Percentiles rank a stretch among this genome's conserved stretches.
Conservation (phyloP, 768 basidiomycete genomes). For the Boletus rubroflammeus region DNA sequence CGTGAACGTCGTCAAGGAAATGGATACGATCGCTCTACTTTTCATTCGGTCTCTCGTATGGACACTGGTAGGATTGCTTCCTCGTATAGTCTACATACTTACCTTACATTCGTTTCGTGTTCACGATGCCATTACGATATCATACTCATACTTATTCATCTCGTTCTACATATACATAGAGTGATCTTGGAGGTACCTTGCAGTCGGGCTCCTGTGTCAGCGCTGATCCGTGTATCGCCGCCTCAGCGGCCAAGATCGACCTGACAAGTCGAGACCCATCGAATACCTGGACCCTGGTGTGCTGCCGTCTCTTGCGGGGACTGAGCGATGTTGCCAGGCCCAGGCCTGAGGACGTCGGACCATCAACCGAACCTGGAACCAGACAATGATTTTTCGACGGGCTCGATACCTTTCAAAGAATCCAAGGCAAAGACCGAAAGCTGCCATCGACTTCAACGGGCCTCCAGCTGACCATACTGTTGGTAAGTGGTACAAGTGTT, state of each 20-base stretch:
- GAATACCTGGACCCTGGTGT: not conserved
- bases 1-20: not conserved
- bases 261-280: not conserved
- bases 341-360: not conserved
- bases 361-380: not conserved
- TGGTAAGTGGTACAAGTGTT: not conserved
- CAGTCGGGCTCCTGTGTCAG: not conserved
- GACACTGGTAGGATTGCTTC: not conserved
- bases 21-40: not conserved
- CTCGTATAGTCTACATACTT: not conserved
- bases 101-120: not conserved
- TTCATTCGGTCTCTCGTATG: not conserved
- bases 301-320: not conserved
- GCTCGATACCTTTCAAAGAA: not conserved
- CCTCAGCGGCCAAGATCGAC: not conserved
- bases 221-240: slow-evolving; percentile 6
- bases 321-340: not conserved
- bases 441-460: no score
- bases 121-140: not conserved
- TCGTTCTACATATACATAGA: not conserved
- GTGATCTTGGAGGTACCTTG: not conserved
- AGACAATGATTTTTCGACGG: not conserved
- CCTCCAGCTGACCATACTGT: no score
- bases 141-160: not conserved
- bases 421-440: not conserved